A percentile compares a stretch with the other conserved stretches of the same genome.
Conservation (phyloP, 2,329 filamentous ascomycete genomes). For the Aspergillus aculeatus region DNA sequence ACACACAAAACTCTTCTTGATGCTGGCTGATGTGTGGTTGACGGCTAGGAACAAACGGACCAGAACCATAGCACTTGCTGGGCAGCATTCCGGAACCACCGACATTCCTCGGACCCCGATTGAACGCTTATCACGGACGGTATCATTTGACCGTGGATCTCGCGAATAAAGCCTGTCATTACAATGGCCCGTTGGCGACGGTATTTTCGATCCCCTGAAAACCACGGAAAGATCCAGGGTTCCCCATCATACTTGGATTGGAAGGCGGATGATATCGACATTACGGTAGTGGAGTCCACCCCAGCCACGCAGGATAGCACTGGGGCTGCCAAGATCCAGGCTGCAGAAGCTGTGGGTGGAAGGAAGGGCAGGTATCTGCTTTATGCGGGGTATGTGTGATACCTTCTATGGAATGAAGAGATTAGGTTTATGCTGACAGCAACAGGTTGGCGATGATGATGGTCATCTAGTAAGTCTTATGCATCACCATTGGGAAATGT, state of each 20-base stretch:
- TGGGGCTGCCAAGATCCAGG: constrained; percentile 30
- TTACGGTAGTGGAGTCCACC: constrained; percentile 5
- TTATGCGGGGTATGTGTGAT: constrained; percentile 26
- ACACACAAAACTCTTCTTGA: neutral
- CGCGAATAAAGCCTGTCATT: neutral
- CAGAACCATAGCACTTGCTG: neutral
- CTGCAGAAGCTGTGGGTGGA: constrained; percentile 29
- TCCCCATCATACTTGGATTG: constrained; percentile 6
- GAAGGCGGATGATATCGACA: constrained; percentile 11
- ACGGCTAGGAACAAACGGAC: neutral
- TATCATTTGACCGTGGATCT: neutral
- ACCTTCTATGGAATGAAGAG: neutral
- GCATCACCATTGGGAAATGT: neutral
- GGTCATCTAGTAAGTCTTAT: constrained; percentile 28
- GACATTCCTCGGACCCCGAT: neutral
- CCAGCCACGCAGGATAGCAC: constrained; percentile 12
- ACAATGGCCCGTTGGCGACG: constrained; percentile 9
- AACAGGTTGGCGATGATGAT: constrained; percentile 32
- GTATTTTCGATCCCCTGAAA: neutral
- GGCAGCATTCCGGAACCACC: neutral
- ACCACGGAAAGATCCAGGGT: neutral
- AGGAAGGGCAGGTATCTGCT: constrained; percentile 31
- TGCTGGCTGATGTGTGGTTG: neutral
- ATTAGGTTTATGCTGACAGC: constrained; percentile 7
- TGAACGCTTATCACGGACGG: neutral